A percentile compares a stretch with the other conserved stretches of the same genome.
Evolutionary conservation across 495 filamentous ascomycete species (phyloP).

Genomic region (Cryomyces antarcticus): DNA sequence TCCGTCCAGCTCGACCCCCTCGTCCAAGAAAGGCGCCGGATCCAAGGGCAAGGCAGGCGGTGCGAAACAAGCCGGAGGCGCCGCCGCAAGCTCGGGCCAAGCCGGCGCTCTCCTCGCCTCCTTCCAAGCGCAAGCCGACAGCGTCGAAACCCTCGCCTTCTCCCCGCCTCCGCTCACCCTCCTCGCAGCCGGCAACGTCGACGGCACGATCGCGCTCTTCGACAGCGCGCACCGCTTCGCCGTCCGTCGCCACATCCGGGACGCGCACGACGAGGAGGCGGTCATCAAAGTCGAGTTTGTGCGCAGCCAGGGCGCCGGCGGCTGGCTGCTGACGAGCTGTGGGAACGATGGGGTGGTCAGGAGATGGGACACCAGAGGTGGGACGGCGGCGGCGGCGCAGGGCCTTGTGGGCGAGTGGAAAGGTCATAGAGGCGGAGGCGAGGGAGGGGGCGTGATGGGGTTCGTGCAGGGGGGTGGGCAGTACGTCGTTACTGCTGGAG

Average conservation of each 20-base stretch:
- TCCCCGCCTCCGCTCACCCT: slow-evolving; percentile 51
- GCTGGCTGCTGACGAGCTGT: slow-evolving; percentile 55
- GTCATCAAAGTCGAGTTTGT: slow-evolving; percentile 90
- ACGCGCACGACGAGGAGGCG: slow-evolving; percentile 61
- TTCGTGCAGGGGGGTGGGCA: slow-evolving; percentile 13
- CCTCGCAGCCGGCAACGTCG: slow-evolving; percentile 74
- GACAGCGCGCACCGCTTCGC: slow-evolving; percentile 71
- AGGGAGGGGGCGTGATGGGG: slow-evolving; percentile 12
- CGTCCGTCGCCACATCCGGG: slow-evolving; percentile 53
- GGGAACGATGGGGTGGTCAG: slow-evolving; percentile 77
- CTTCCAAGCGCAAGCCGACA: slow-evolving; percentile 51
- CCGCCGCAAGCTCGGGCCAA: slow-evolving; percentile 30
- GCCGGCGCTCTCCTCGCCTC: slow-evolving; percentile 60
- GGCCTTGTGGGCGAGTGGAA: slow-evolving; percentile 12
- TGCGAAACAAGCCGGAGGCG: slow-evolving; percentile 10
- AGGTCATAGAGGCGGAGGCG: slow-evolving; percentile 14
- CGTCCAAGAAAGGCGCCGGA: slow-evolving; percentile 18
- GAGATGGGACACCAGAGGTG: slow-evolving; percentile 71
- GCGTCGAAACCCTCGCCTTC: slow-evolving; percentile 74
- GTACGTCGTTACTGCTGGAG: slow-evolving; percentile 12
- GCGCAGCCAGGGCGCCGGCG: slow-evolving; percentile 20
- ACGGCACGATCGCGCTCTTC: slow-evolving; percentile 75
- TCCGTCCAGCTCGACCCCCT: slow-evolving; percentile 16
- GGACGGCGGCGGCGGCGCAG: slow-evolving; percentile 35
- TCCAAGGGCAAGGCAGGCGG: slow-evolving; percentile 25